A percentile compares a stretch with the other conserved stretches of the same genome.
Evolutionary conservation across 2,329 filamentous ascomycete genomes (phyloP).

Genomic region (Aspergillus arachidicola): DNA sequence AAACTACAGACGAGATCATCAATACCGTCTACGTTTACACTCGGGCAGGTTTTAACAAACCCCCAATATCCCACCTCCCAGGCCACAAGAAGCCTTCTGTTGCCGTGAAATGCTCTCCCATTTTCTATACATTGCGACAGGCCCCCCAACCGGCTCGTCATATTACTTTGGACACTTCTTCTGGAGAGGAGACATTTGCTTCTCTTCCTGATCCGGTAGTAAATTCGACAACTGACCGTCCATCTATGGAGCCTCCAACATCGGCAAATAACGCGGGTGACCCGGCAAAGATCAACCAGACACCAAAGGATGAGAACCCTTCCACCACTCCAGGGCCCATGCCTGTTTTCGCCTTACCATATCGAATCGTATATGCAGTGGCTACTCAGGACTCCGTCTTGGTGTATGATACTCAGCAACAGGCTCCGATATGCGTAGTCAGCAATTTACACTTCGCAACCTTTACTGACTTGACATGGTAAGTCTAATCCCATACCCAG

Average conservation of each 20-base stretch:
- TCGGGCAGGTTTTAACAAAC: slow-evolving; percentile 92
- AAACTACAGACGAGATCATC: slow-evolving; percentile 79
- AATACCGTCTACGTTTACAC: slow-evolving; percentile 99
- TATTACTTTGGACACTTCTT: slow-evolving; percentile 93
- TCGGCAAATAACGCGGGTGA: slow-evolving; percentile 49
- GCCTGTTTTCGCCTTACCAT: slow-evolving; percentile 78
- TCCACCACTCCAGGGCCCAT: slow-evolving; percentile 59
- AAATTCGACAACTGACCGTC: slow-evolving; percentile 45
- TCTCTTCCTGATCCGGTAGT: slow-evolving; percentile 80
- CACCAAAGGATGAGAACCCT: slow-evolving; percentile 52
- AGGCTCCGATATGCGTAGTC: slow-evolving; percentile 88
- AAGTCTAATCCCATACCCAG: slow-evolving; percentile 40
- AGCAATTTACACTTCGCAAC: slow-evolving; percentile 97
- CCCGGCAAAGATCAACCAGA: slow-evolving; percentile 55
- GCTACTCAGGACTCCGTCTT: slow-evolving; percentile 95
- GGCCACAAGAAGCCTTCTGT: slow-evolving; percentile 98
- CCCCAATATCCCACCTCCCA: slow-evolving; percentile 89
- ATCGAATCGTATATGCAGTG: slow-evolving; percentile 94
- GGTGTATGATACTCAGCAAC: slow-evolving; percentile 95
- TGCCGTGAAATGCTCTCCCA: slow-evolving; percentile 88
- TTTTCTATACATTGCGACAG: slow-evolving; percentile 81
- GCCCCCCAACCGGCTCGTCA: slow-evolving; percentile 72
- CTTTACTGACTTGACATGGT: slow-evolving; percentile 96
- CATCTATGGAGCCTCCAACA: slow-evolving; percentile 78
- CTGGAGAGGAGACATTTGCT: slow-evolving; percentile 78